Percentiles rank a stretch among this genome's conserved stretches.
phyloP scores from a whole-genome alignment of 768 basidiomycete genomes.

The Cyathus striatus region DNA sequence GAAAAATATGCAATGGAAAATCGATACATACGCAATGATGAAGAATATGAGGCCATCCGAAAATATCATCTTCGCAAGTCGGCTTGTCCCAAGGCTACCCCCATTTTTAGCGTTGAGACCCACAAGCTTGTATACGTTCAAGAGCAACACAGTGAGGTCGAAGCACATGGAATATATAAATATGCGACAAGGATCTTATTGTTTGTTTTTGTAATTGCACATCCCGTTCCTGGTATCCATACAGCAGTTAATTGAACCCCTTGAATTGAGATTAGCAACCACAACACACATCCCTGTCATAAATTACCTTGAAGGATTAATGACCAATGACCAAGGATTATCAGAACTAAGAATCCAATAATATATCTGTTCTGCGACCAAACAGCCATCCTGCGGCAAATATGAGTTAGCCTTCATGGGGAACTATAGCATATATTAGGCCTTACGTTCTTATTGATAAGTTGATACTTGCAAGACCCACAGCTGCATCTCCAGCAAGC shows the following conservation, averaged over 20 bases:
- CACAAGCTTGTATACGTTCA: slow-evolving; percentile 58
- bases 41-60: slow-evolving; percentile 72
- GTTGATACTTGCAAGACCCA: slow-evolving; percentile 57
- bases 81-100: slow-evolving; percentile 27
- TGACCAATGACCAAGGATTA: slow-evolving; percentile 69
- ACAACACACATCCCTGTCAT: not conserved
- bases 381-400: slow-evolving; percentile 43
- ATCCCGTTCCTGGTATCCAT: slow-evolving; percentile 44
- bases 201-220: slow-evolving; percentile 54
- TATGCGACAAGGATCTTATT: slow-evolving; percentile 59
- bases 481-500: slow-evolving; percentile 34
- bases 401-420: too few relatives aligned
- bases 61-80: slow-evolving; percentile 61
- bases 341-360: slow-evolving; percentile 39
- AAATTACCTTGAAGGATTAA: slow-evolving; percentile 55
- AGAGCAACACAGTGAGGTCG: slow-evolving; percentile 53
- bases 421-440: too few relatives aligned
- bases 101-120: slow-evolving; percentile 14
- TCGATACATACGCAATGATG: slow-evolving; percentile 62
- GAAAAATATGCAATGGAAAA: not conserved
- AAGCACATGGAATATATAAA: slow-evolving; percentile 79
- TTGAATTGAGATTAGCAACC: slow-evolving; percentile 12
- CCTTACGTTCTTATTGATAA: slow-evolving; percentile 55
- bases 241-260: slow-evolving; percentile 55
- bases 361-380: slow-evolving; percentile 58